Evolutionary conservation across 495 filamentous ascomycete genomes (phyloP).

Genomic region (Aspergillus cristatus): DNA sequence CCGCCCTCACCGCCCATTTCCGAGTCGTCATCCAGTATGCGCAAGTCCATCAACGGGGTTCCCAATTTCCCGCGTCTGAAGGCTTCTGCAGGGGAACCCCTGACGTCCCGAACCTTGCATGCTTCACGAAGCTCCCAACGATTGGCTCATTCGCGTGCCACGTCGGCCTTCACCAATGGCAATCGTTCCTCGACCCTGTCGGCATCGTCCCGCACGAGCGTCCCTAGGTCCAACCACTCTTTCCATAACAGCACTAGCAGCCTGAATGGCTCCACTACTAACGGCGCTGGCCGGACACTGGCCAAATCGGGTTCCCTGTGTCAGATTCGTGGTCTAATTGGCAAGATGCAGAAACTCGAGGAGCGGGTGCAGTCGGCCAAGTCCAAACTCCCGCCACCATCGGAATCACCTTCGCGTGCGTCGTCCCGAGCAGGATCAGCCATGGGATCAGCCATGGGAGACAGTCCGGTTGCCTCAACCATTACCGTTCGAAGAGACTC

Average conservation of each 20-base stretch:
- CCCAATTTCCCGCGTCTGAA: slow-evolving; percentile 33
- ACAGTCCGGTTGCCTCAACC: slow-evolving; percentile 55
- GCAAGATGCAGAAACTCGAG: slow-evolving; percentile 94
- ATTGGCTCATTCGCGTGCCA: slow-evolving; percentile 38
- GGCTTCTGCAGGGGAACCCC: slow-evolving; percentile 25
- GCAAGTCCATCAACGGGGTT: slow-evolving; percentile 36
- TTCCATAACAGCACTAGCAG: slow-evolving; percentile 3
- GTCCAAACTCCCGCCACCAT: slow-evolving; percentile 79
- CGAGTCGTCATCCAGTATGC: slow-evolving; percentile 37
- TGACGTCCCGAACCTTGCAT: slow-evolving; percentile 28
- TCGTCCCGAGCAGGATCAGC: slow-evolving; percentile 52
- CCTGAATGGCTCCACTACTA: slow-evolving; percentile 3
- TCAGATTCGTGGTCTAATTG: slow-evolving; percentile 86
- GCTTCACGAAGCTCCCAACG: slow-evolving; percentile 22
- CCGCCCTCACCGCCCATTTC: slow-evolving; percentile 57
- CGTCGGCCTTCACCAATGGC: slow-evolving; percentile 35
- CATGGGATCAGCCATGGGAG: slow-evolving; percentile 40
- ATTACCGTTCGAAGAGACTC: slow-evolving; percentile 70
- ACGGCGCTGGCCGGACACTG: slow-evolving; percentile 29
- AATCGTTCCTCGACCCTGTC: slow-evolving; percentile 33
- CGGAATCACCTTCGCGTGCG: slow-evolving; percentile 67
- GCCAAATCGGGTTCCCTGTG: slow-evolving; percentile 80
- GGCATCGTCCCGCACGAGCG: slow-evolving; percentile 27
- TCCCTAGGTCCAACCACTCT: slow-evolving; percentile 23
- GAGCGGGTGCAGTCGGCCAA: slow-evolving; percentile 87